Base-by-base conservation (phyloP, 2,329 filamentous ascomycete species). In the Moelleriella libera region DNA sequence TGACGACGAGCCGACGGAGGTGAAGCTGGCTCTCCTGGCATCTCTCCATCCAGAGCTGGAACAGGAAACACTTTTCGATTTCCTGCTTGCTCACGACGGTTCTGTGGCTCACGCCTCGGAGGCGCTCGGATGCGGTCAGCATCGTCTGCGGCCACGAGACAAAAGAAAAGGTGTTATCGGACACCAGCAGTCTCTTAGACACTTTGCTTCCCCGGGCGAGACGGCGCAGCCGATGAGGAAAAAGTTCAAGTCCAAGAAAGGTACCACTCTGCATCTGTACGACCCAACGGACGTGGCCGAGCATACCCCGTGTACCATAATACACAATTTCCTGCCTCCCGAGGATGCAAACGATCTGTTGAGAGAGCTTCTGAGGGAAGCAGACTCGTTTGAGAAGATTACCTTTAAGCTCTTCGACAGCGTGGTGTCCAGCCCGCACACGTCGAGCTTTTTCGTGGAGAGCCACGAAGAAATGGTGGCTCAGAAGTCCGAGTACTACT, bases 391-490 rank as follows among this genome's bases (percentile, higher is more conserved):
- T 59, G 71, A 80, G 45, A 78, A 74, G 52, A 76, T 78, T 29
- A 81, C 78, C 0, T 95, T 96, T 58, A 86, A 92, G 59, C 68
- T 97, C 1, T 96, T 96, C 61, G 88, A 95, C 48, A 84, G 83
- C 51, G 79, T 90, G 0, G 90, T 96, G 4, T 75, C 83, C 39
- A 90, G 83, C 51, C 88, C 88, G 0, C 90, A 96, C 60, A 89
- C 88, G 0, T 80, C 82, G 21, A 80, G 80, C 54, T 86, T 96
- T 60, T 96, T 87, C 54, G 85, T 95, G 4, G 82, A 87, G 48
- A 83, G 76, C 44, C 70, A 78, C 21, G 78, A 83, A 41, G 85
- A 94, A 54, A 70, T 82, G 28, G 68, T 74, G 48, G 69, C 70
- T 34, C 87, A 94, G 58, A 85, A 82, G 57, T 80, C 77, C 0